These are phyloP conservation scores for Rhododendron simsii DNA, from an alignment of 148 eudicot species.

Conservation along the genomic window DNA sequence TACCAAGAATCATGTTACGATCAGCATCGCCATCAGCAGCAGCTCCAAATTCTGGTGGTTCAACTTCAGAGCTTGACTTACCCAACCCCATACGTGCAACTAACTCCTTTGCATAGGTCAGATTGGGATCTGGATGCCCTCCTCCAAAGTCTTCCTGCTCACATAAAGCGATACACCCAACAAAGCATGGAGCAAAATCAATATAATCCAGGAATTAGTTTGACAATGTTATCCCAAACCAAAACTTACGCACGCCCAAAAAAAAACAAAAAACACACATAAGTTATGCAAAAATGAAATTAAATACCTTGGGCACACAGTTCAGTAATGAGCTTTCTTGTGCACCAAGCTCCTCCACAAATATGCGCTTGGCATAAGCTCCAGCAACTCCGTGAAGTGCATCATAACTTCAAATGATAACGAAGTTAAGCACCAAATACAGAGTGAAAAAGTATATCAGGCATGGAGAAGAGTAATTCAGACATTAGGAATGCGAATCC, in stretches of 20 bases:
- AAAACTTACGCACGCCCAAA: neutral
- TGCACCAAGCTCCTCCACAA: constrained; percentile 92
- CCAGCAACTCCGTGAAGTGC: constrained; percentile 98
- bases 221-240: neutral
- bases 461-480: neutral
- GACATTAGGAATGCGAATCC: neutral
- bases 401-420: constrained; percentile 56
- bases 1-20: constrained; percentile 93
- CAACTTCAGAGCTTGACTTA: constrained; percentile 44
- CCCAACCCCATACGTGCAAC: constrained; percentile 96
- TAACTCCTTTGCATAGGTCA: constrained; percentile 92
- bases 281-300: neutral
- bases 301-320: constrained; percentile 77
- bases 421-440: constrained; percentile 3
- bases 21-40: constrained; percentile 99
- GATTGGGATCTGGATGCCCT: constrained; percentile 98
- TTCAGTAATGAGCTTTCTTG: constrained; percentile 69
- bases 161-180: neutral
- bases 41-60: constrained; percentile 97
- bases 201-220: neutral
- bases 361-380: constrained; percentile 84
- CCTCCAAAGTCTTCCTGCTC: constrained; percentile 95
- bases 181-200: neutral
- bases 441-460: neutral
- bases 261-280: too few relatives aligned